phyloP scores from a whole-genome alignment of 129 eudicot genomes.

The Lonicera japonica region DNA sequence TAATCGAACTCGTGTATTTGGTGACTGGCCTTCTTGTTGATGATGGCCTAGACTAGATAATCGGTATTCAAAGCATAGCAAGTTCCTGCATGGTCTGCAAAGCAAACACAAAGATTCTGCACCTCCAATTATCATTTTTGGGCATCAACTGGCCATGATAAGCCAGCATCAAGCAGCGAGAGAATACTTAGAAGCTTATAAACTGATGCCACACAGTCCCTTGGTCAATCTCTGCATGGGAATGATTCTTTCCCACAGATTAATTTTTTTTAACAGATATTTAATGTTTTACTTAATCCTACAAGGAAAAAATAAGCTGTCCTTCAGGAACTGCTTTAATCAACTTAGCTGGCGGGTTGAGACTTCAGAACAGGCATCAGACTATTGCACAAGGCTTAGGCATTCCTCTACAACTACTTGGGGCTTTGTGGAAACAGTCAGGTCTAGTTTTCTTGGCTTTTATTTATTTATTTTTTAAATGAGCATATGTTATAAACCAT shows the following conservation, averaged over 20 bases:
- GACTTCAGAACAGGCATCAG: slow-evolving; percentile 78
- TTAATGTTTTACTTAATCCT: background rate
- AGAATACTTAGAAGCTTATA: slow-evolving; percentile 78
- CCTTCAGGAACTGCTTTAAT: slow-evolving; percentile 66
- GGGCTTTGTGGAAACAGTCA: slow-evolving; percentile 58
- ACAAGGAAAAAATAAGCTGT: background rate
- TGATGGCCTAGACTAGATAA: slow-evolving; percentile 47
- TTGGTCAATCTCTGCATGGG: slow-evolving; percentile 85
- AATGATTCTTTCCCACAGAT: slow-evolving; percentile 10
- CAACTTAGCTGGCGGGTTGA: slow-evolving; percentile 61
- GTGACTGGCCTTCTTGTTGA: background rate
- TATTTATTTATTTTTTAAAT: slow-evolving; percentile 12
- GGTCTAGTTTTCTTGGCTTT: slow-evolving; percentile 28
- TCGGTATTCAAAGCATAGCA: slow-evolving; percentile 46
- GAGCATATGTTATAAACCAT: background rate
- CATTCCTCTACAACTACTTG: slow-evolving; percentile 67
- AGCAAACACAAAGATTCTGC: slow-evolving; percentile 50
- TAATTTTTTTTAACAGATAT: no score
- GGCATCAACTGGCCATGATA: slow-evolving; percentile 61
- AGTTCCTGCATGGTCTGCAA: slow-evolving; percentile 59
- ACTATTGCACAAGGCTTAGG: slow-evolving; percentile 70
- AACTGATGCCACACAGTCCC: slow-evolving; percentile 75
- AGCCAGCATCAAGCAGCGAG: slow-evolving; percentile 85
- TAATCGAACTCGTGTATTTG: background rate
- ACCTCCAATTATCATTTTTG: slow-evolving; percentile 69